phyloP scores from a whole-genome alignment of 495 filamentous ascomycete species.

The Daldinia caldariorum region DNA sequence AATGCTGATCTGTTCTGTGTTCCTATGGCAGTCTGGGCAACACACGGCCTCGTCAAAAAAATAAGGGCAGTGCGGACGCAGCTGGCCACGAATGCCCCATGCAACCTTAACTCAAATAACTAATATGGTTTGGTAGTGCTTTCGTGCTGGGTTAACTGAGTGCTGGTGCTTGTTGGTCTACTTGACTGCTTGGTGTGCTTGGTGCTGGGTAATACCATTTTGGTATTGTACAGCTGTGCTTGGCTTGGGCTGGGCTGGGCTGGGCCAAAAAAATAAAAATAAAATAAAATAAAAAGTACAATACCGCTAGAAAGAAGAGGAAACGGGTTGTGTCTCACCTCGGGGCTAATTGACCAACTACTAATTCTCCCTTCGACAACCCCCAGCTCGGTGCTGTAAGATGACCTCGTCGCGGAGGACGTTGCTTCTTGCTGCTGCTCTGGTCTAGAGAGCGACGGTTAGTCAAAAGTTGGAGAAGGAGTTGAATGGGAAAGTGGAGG shows the following conservation, averaged over 20 bases:
- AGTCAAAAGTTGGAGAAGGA: slow-evolving; percentile 30
- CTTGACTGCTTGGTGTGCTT: background rate
- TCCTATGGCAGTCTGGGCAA: slow-evolving; percentile 27
- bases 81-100: slow-evolving; percentile 49
- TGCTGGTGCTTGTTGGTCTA: slow-evolving; percentile 5
- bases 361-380: slow-evolving; percentile 33
- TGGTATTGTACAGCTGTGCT: too few relatives aligned
- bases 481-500: slow-evolving; percentile 43
- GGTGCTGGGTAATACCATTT: too few relatives aligned
- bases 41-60: slow-evolving; percentile 44
- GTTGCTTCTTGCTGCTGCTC: slow-evolving; percentile 23
- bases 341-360: slow-evolving; percentile 35
- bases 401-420: slow-evolving; percentile 40
- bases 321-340: slow-evolving; percentile 43
- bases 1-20: slow-evolving; percentile 34
- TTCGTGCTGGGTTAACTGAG: slow-evolving; percentile 26
- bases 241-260: background rate
- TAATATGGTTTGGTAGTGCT: slow-evolving; percentile 21
- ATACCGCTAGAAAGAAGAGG: background rate
- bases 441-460: slow-evolving; percentile 29
- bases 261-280: background rate
- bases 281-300: too few relatives aligned
- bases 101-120: slow-evolving; percentile 47
- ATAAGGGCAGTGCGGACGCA: slow-evolving; percentile 49
- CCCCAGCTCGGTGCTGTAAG: slow-evolving; percentile 35